A percentile compares a stretch with the other conserved stretches of the same genome.
phyloP scores from a whole-genome alignment of 31 red algal genomes.

The Asparagopsis taxiformis region DNA sequence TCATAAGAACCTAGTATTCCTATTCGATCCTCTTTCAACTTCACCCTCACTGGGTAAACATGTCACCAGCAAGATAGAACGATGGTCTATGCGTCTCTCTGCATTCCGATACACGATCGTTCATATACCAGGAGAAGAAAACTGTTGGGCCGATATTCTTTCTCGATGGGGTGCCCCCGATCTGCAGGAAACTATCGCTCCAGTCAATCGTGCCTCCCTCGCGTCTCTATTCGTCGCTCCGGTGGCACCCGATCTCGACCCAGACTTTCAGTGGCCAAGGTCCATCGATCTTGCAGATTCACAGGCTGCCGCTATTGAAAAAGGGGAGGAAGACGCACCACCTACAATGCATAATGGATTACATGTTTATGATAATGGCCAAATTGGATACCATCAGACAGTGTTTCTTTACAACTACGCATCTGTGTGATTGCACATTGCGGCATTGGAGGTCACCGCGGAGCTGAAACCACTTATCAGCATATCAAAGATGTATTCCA shows the following conservation, averaged over 20 bases:
- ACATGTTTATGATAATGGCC: background rate
- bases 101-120: conserved; percentile 17
- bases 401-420: conserved; percentile 9
- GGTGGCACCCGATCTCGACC: background rate
- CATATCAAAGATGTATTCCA: background rate
- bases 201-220: background rate
- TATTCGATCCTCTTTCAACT: conserved; percentile 6
- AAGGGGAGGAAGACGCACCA: background rate
- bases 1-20: conserved; percentile 3
- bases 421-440: conserved; percentile 27
- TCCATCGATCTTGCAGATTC: background rate
- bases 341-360: background rate
- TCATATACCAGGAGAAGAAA: conserved; percentile 23
- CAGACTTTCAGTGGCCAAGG: background rate
- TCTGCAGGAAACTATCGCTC: background rate
- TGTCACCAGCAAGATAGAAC: conserved; percentile 16
- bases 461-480: background rate
- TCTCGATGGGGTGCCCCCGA: background rate
- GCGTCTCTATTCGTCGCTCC: background rate
- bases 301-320: background rate
- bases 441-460: conserved; percentile 10
- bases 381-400: background rate
- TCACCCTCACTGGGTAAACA: background rate
- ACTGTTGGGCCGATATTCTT: conserved; percentile 26
- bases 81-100: conserved; percentile 6